phyloP scores from a whole-genome alignment of 768 basidiomycete genomes.

The Tylopilus vinaceipallidus region DNA sequence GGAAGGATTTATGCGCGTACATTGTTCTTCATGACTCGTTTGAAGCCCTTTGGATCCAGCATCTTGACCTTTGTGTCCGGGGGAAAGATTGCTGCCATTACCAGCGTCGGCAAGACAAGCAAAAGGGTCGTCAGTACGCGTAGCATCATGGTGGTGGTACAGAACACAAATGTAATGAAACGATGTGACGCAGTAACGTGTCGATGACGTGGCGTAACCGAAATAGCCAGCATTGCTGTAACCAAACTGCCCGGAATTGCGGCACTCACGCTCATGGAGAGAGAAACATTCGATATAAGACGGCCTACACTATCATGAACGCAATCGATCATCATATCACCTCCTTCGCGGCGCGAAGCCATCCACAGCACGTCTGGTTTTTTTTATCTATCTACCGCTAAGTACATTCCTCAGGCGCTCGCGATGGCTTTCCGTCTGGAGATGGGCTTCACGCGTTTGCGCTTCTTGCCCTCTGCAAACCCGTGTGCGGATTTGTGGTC shows the following conservation, averaged over 20 bases:
- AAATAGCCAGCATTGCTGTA: constrained; percentile 11
- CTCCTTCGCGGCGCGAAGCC: background rate
- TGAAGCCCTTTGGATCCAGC: constrained; percentile 69
- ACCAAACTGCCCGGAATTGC: background rate
- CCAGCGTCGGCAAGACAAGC: constrained; percentile 34
- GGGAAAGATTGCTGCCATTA: constrained; percentile 46
- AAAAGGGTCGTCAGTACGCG: constrained; percentile 14
- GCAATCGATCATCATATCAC: no score
- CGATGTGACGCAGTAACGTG: background rate
- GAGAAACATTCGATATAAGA: background rate
- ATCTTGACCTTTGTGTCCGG: constrained; percentile 65
- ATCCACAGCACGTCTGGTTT: background rate
- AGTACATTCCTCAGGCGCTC: constrained; percentile 9
- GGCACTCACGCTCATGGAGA: background rate
- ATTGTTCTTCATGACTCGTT: constrained; percentile 68
- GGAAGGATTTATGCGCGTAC: constrained; percentile 42
- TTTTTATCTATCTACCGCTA: background rate
- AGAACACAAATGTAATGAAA: background rate
- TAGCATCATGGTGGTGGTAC: constrained; percentile 25
- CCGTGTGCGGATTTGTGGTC: constrained; percentile 86
- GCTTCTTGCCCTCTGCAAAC: constrained; percentile 85
- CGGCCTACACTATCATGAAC: constrained; percentile 7
- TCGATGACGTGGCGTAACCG: constrained; percentile 14
- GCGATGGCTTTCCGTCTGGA: constrained; percentile 51
- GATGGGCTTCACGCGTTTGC: constrained; percentile 74